Evolutionary conservation across 1,284 basidiomycete genomes (phyloP), one percentile per base, ranked within the genome.

Genomic region (Ceratobasidium sp.): DNA sequence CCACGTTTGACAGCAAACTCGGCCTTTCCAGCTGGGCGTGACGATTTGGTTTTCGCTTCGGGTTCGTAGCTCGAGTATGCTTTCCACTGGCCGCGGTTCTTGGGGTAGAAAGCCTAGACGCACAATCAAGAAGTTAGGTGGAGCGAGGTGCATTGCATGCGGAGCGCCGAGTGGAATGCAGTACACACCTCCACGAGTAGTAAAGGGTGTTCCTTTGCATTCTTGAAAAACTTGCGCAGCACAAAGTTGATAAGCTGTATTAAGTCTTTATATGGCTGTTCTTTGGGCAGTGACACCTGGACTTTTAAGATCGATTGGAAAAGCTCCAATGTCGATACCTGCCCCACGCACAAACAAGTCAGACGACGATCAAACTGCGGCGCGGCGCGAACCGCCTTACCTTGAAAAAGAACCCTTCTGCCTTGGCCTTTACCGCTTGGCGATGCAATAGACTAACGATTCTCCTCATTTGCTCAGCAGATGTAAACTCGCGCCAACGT

Each of bases 341-440:
- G 85, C 14, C 33, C 18, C 62, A 27, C 27, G 41, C n/a, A n/a
- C 3, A 27, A 80, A 35, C n/a, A 3, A 64, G 18, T 48, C 35
- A 23, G 12, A 48, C 35, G 41, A 20, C 10, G 46, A 10, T 20
- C 30, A 33, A 18, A 35, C 20, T 44, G 20, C 1, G 54, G 33
- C n/a, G 35, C 30, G 16, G 12, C 8, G 12, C 12, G 41, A 44
- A 44, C 5, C 18, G 44, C 83, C 89, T 79, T 78, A 95, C 96
- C 84, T 96, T 95, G 89, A 96, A 98, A 85, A 95, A 98, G 16
- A 98, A 85, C 0, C 93, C 95, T 83, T 98, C 96, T 0, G 95
- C 95, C 83, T 97, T 95, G 10, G 93, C 91, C 81, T 90, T 93
- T 79, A 98, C 90, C 46, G 92, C 96, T 81, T 97, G 95, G 20